A percentile compares a stretch with the other conserved stretches of the same genome.
These are phyloP conservation scores for Trichoderma sp. DNA, from an alignment of 2,329 filamentous ascomycete genomes.

Conservation along the genomic window DNA sequence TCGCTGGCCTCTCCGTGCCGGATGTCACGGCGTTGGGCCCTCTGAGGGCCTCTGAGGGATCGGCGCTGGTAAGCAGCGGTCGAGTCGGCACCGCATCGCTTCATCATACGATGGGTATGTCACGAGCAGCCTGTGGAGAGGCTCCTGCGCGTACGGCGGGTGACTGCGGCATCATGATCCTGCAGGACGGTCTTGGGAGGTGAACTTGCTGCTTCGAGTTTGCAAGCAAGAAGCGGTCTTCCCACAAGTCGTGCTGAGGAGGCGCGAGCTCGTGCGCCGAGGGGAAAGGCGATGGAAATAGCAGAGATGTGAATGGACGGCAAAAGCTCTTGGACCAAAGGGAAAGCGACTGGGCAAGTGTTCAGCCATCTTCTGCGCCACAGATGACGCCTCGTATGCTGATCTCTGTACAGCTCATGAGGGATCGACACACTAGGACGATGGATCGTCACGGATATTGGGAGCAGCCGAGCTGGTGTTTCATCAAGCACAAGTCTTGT, in stretches of 20 bases:
- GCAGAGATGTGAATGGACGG: background rate
- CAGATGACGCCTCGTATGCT: conserved; percentile 23
- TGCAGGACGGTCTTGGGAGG: background rate
- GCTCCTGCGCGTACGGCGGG: conserved; percentile 10
- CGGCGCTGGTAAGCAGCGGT: conserved; percentile 20
- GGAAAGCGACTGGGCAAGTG: background rate
- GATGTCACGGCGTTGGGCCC: conserved; percentile 19
- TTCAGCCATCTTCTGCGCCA: conserved; percentile 1
- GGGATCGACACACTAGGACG: conserved; percentile 18
- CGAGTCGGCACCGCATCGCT: conserved; percentile 1
- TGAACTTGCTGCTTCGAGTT: background rate
- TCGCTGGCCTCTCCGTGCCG: background rate
- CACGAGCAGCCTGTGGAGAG: background rate
- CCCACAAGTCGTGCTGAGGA: background rate
- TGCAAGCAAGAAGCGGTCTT: background rate
- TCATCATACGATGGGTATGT: conserved; percentile 19
- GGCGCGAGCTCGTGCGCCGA: background rate
- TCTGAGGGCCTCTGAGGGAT: background rate
- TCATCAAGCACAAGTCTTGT: background rate
- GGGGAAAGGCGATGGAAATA: background rate
- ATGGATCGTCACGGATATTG: conserved; percentile 20
- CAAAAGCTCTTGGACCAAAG: background rate
- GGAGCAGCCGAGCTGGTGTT: conserved; percentile 23
- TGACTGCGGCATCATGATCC: background rate
- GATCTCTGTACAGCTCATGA: conserved; percentile 4